phyloP scores from a whole-genome alignment of 257 asterid genomes.

The Penstemon barbatus region DNA sequence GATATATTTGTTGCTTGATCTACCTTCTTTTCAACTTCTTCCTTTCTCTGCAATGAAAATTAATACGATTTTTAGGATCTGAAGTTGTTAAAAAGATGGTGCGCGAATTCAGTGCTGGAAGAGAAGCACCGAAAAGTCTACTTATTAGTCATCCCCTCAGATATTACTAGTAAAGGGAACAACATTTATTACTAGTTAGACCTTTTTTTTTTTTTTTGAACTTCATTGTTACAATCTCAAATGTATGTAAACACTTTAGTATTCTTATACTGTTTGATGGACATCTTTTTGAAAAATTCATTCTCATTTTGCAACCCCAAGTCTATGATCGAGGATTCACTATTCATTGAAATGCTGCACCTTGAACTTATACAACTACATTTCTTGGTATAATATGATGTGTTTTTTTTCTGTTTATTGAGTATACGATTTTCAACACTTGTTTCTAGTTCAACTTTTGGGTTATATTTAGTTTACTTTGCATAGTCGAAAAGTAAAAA shows the following conservation, averaged over 20 bases:
- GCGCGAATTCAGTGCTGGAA: constrained; percentile 5
- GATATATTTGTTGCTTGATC: constrained; percentile 29
- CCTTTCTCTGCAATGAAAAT: constrained; percentile 36
- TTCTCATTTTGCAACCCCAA: not conserved
- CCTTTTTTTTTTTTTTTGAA: not conserved
- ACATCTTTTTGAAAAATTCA: not conserved
- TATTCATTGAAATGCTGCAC: not conserved
- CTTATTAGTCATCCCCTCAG: not conserved
- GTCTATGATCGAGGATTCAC: not conserved
- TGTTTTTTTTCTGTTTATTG: not conserved
- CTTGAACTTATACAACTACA: not conserved
- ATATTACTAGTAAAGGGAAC: not conserved
- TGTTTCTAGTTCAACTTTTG: not conserved
- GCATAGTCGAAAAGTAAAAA: not conserved
- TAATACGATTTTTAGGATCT: constrained; percentile 1
- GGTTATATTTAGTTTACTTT: not conserved
- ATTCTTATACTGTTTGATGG: not conserved
- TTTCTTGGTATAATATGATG: not conserved
- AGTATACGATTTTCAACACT: not conserved
- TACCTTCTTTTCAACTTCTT: constrained; percentile 26
- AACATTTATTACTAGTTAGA: not conserved
- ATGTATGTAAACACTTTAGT: constrained; percentile 9
- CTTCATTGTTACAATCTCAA: not conserved
- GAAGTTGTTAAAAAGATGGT: constrained; percentile 16
- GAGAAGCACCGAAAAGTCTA: constrained; percentile 4